phyloP scores from a whole-genome alignment of 352 stramenopile species.

The Globisporangium nodosum region DNA sequence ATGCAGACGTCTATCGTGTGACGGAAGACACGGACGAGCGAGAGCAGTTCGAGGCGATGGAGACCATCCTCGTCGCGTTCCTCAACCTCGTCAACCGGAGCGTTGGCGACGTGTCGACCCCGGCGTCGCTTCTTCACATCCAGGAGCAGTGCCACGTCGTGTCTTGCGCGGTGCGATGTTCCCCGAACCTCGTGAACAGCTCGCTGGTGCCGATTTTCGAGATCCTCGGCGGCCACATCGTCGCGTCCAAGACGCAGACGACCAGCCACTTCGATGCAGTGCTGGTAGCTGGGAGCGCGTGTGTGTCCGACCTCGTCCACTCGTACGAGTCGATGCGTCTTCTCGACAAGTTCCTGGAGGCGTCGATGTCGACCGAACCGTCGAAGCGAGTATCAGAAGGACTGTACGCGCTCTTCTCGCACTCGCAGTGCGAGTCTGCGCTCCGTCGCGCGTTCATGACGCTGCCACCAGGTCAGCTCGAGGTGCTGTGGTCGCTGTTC shows the following conservation, averaged over 20 bases:
- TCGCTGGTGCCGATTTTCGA: slow-evolving; percentile 58
- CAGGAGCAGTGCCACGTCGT: slow-evolving; percentile 41
- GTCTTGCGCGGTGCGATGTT: slow-evolving; percentile 60
- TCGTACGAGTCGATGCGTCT: slow-evolving; percentile 86
- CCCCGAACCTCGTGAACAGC: slow-evolving; percentile 70
- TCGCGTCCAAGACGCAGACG: slow-evolving; percentile 5
- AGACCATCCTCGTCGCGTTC: slow-evolving; percentile 63
- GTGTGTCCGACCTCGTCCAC: slow-evolving; percentile 52
- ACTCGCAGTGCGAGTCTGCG: slow-evolving; percentile 31
- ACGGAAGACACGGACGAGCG: slow-evolving; percentile 82
- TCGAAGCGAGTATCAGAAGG: slow-evolving; percentile 18
- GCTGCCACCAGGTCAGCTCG: slow-evolving; percentile 69
- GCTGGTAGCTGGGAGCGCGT: slow-evolving; percentile 18
- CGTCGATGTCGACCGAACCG: slow-evolving; percentile 22
- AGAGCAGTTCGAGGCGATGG: slow-evolving; percentile 75
- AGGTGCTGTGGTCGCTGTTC: slow-evolving; percentile 70
- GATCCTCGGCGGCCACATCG: slow-evolving; percentile 32
- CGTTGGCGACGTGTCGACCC: neutral
- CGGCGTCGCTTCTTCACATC: neutral
- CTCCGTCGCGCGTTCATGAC: slow-evolving; percentile 70
- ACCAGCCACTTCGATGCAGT: neutral
- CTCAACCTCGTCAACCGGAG: slow-evolving; percentile 17
- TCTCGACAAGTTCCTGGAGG: slow-evolving; percentile 50
- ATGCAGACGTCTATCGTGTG: slow-evolving; percentile 75
- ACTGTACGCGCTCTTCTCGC: slow-evolving; percentile 45